Percentiles rank a stretch among this genome's conserved stretches.
phyloP scores from a whole-genome alignment of 305 asterid genomes.

The Fraxinus latifolia region DNA sequence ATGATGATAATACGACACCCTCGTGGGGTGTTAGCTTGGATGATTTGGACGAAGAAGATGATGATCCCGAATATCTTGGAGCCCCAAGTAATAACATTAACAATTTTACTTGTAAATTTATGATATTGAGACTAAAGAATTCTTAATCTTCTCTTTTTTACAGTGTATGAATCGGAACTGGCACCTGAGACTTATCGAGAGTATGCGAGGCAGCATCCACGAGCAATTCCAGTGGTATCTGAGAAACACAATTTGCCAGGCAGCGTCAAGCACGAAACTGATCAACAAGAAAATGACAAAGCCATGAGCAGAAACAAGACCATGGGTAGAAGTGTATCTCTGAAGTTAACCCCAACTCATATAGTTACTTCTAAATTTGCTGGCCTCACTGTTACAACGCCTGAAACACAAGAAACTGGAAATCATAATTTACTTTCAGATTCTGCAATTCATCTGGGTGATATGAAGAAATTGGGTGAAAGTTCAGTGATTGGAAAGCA shows the following conservation, averaged over 20 bases:
- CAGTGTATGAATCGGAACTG: conserved; percentile 91
- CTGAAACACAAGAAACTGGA: conserved; percentile 13
- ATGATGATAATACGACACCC: conserved; percentile 30
- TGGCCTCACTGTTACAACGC: conserved; percentile 33
- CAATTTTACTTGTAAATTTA: neutral
- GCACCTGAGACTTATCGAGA: conserved; percentile 70
- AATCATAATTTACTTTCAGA: neutral
- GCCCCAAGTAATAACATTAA: conserved; percentile 73
- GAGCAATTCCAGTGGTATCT: conserved; percentile 71
- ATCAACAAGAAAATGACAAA: conserved; percentile 16
- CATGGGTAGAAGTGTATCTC: conserved; percentile 36
- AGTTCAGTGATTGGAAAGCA: conserved; percentile 25
- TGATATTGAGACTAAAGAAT: neutral
- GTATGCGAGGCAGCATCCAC: conserved; percentile 79
- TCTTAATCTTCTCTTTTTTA: neutral
- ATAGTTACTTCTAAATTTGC: conserved; percentile 48
- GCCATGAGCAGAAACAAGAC: conserved; percentile 32
- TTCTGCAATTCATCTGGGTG: conserved; percentile 3
- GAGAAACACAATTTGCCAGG: conserved; percentile 47
- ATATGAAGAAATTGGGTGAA: conserved; percentile 18
- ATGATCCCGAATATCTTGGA: conserved; percentile 86
- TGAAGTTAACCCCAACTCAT: conserved; percentile 48
- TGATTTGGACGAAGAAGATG: conserved; percentile 36
- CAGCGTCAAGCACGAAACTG: conserved; percentile 23
- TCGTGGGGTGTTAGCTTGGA: conserved; percentile 46